phyloP scores from a whole-genome alignment of 2,329 filamentous ascomycete genomes.

The Aspergillus piperis region DNA sequence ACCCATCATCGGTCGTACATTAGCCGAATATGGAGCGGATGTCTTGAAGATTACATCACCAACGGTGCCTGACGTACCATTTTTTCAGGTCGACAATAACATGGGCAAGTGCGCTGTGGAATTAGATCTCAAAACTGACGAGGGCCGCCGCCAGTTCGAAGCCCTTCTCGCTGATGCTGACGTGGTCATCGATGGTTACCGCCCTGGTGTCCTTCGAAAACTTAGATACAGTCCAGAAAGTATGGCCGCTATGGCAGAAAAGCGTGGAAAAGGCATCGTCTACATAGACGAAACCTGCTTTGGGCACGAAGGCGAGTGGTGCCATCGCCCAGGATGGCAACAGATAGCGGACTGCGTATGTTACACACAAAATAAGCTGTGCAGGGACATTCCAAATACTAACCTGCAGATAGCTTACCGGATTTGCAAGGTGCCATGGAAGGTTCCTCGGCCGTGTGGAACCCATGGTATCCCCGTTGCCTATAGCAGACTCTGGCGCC shows the following conservation, averaged over 20 bases:
- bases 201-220: background rate
- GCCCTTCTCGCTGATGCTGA: background rate
- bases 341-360: background rate
- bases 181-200: background rate
- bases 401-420: background rate
- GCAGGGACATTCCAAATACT: background rate
- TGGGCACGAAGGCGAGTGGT: background rate
- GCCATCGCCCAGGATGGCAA: background rate
- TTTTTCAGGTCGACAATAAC: slow-evolving; percentile 1
- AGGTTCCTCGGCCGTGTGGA: background rate
- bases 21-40: slow-evolving; percentile 47
- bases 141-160: background rate
- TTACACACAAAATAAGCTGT: background rate
- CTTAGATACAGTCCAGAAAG: background rate
- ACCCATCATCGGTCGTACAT: slow-evolving; percentile 41
- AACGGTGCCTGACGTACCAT: slow-evolving; percentile 6
- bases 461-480: slow-evolving; percentile 3
- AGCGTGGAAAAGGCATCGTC: background rate
- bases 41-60: slow-evolving; percentile 45
- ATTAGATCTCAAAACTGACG: background rate
- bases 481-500: slow-evolving; percentile 8
- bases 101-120: background rate
- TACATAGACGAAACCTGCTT: slow-evolving; percentile 1
- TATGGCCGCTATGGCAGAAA: background rate
- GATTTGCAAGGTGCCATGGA: background rate